Evolutionary conservation across 192 early-diverging fungal species (phyloP).

Genomic region (Umbelopsis ramanniana): DNA sequence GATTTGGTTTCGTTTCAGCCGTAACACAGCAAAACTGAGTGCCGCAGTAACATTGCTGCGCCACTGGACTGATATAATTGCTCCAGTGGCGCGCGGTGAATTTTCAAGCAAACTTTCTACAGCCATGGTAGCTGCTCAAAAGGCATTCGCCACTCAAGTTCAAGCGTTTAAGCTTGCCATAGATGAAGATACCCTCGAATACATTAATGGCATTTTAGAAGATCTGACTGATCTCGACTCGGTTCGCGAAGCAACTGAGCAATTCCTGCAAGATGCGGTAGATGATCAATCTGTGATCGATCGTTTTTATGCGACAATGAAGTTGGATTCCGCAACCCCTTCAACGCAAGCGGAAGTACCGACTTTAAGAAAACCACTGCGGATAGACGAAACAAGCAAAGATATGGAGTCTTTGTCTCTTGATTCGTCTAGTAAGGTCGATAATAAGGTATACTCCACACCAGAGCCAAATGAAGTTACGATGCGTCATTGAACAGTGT

Average conservation of each 20-base stretch:
- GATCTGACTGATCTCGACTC: conserved; percentile 47
- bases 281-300: conserved; percentile 48
- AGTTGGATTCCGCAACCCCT: not conserved
- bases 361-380: not conserved
- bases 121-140: not conserved
- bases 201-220: conserved; percentile 46
- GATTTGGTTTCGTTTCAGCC: too few relatives aligned
- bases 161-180: conserved; percentile 36
- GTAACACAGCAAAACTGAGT: too few relatives aligned
- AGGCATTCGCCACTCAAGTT: conserved; percentile 23
- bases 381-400: not conserved
- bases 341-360: not conserved
- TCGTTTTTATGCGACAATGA: conserved; percentile 43
- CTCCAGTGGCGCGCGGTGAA: not conserved
- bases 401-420: not conserved
- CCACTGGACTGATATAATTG: not conserved
- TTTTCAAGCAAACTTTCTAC: not conserved
- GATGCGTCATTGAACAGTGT: not conserved
- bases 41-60: not conserved
- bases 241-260: conserved; percentile 64
- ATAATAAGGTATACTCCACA: not conserved
- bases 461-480: not conserved
- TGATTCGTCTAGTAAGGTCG: not conserved
- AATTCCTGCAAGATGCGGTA: conserved; percentile 66
- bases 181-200: conserved; percentile 56